Conservation (phyloP, 208 protist genomes). For the Leishmania turanica region DNA sequence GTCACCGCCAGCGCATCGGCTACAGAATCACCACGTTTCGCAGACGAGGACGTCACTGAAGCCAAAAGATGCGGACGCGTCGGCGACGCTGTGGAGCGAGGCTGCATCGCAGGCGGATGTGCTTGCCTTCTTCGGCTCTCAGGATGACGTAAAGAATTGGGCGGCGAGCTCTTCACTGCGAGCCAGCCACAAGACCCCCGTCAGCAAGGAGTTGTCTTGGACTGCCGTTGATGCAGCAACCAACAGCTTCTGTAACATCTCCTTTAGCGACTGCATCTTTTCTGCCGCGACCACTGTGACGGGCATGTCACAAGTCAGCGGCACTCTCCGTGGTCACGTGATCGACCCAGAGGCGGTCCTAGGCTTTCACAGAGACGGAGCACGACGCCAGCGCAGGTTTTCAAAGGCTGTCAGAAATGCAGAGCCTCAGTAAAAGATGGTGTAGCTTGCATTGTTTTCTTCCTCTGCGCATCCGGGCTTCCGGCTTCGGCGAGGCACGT, state of each 20-base stretch:
- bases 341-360: constrained; percentile 26
- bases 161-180: neutral
- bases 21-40: neutral
- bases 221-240: constrained; percentile 6
- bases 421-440: neutral
- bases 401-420: neutral
- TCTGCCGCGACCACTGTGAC: neutral
- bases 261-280: constrained; percentile 24
- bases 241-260: constrained; percentile 33
- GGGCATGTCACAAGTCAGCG: neutral
- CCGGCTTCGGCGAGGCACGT: neutral
- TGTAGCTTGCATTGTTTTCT: neutral
- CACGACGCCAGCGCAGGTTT: constrained; percentile 17
- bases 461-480: neutral
- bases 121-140: constrained; percentile 26
- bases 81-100: constrained; percentile 14
- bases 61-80: neutral
- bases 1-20: neutral
- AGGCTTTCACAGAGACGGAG: constrained; percentile 30
- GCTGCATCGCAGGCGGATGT: constrained; percentile 23
- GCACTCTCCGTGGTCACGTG: constrained; percentile 8
- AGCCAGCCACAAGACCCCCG: neutral
- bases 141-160: neutral
- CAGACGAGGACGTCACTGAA: neutral
- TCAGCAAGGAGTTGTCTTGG: constrained; percentile 18